Percentiles rank a stretch among this genome's conserved stretches.
These are phyloP conservation scores for Curvularia eragrostidis DNA, from an alignment of 2,329 filamentous ascomycete species.

Conservation along the genomic window DNA sequence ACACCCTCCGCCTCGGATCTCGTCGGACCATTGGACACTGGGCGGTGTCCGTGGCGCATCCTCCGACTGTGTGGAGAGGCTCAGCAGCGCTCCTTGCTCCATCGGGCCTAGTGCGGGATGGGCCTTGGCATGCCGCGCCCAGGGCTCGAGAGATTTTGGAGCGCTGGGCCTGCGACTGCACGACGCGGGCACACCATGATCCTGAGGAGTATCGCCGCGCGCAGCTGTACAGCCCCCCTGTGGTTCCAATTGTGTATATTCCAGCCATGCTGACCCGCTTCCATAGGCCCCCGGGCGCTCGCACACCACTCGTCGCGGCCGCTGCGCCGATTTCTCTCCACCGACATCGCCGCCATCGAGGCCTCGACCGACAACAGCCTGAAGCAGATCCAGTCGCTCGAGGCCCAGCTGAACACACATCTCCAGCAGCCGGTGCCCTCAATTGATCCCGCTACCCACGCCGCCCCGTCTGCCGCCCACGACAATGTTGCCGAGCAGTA, in stretches of 20 bases:
- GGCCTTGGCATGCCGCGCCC: constrained; percentile 6
- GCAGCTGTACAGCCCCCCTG: constrained; percentile 42
- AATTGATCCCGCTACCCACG: constrained; percentile 30
- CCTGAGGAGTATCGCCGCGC: constrained; percentile 51
- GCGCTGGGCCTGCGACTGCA: constrained; percentile 6
- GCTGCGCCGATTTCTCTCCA: constrained; percentile 41
- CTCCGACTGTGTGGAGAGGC: constrained; percentile 2
- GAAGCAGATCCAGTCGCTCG: constrained; percentile 41
- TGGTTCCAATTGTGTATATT: not conserved
- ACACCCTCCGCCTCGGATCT: constrained; percentile 7
- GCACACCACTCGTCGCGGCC: constrained; percentile 25
- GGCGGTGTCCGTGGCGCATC: constrained; percentile 1
- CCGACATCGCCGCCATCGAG: constrained; percentile 43
- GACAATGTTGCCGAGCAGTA: constrained; percentile 51
- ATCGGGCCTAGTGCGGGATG: not conserved
- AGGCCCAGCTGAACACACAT: constrained; percentile 44
- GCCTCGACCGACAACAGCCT: constrained; percentile 39
- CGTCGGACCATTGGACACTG: constrained; percentile 4
- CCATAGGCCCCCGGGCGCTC: constrained; percentile 50
- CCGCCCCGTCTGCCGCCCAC: constrained; percentile 18
- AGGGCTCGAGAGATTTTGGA: constrained; percentile 13
- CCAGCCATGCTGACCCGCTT: not conserved
- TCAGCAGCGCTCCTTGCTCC: not conserved
- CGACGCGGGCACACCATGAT: constrained; percentile 47
- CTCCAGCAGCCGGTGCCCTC: constrained; percentile 25